Evolutionary conservation across 2,329 filamentous ascomycete genomes (phyloP), one percentile per base, ranked within the genome.

Genomic region (Sclerotinia sclerotiorum): DNA sequence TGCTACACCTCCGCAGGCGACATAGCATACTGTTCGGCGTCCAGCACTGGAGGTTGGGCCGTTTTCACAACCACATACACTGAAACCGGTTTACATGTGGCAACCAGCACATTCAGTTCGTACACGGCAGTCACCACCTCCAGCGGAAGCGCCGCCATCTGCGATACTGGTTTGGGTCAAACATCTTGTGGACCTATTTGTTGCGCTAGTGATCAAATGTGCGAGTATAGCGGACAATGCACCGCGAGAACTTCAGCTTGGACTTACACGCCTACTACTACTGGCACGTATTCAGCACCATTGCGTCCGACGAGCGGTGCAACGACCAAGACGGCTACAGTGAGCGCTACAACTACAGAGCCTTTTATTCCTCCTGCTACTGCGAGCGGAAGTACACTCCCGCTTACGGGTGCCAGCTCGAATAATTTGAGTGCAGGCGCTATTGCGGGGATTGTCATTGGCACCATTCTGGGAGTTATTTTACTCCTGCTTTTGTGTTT

Each of bases 381-480:
- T 5, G 84, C 85, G 8, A 84, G 82, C 57, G 82, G 82, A 39
- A 76, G 69, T 52, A 60, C 70, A 1, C 60, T 77, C 11, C 75
- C 75, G 17, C 70, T 75, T 15, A 60, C 68, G 7, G 57, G 60
- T 8, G 17, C 48, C 13, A 35, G 69, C 42, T 51, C 52, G 27
- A 60, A 80, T 55, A 79, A 77, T 24, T 83, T 94, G 66, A 91
- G 88, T 74, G 85, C 83, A 55, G 91, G 90, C 65, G 91, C 90
- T 69, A 94, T 94, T 74, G 91, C 91, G 21, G 91, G 91, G 70
- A 94, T 94, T 74, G 91, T 94, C 72, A 88, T 94, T 68, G 91
- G 91, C 71, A 85, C 87, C 15, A 82, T 94, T 61, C 84, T 85
- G 19, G 91, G 89, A 70, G 82, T 93, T 48, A 79, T 84, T 52